phyloP scores from a whole-genome alignment of 805 yeast species.

The Nakazawaea laoshanensis region DNA sequence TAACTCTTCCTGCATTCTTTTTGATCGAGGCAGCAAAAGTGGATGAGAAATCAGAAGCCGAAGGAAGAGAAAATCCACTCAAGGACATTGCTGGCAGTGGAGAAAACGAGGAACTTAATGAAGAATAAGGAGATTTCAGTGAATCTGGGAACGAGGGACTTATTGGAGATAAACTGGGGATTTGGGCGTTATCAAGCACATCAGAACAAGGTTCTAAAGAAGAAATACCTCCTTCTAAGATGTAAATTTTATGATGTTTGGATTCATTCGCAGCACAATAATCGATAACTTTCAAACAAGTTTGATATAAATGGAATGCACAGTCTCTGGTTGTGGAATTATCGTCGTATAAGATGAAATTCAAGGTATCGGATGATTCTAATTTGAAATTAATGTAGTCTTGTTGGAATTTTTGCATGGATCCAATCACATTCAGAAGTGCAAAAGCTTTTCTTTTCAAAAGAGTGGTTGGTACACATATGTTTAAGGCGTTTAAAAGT shows the following conservation, averaged over 20 bases:
- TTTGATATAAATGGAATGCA: slow-evolving; percentile 24
- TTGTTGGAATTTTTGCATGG: slow-evolving; percentile 20
- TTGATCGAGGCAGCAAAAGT: slow-evolving; percentile 19
- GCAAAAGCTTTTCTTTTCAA: slow-evolving; percentile 28
- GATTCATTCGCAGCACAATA: neutral
- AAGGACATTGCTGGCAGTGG: slow-evolving; percentile 13
- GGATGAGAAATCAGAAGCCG: slow-evolving; percentile 25
- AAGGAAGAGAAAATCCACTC: slow-evolving; percentile 34
- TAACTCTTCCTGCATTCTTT: slow-evolving; percentile 7
- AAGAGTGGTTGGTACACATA: slow-evolving; percentile 36
- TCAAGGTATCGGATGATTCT: slow-evolving; percentile 10
- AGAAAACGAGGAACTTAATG: neutral
- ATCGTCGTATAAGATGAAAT: slow-evolving; percentile 27
- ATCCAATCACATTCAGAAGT: slow-evolving; percentile 23
- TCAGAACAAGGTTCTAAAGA: neutral
- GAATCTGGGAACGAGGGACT: slow-evolving; percentile 7
- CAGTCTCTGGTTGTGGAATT: slow-evolving; percentile 17
- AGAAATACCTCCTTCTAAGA: slow-evolving; percentile 7
- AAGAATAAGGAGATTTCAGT: slow-evolving; percentile 3
- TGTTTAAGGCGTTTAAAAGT: slow-evolving; percentile 24
- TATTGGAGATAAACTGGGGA: slow-evolving; percentile 3
- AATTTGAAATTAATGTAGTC: slow-evolving; percentile 9
- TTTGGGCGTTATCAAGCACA: neutral
- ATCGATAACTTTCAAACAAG: slow-evolving; percentile 9
- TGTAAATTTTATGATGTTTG: neutral